Evolutionary conservation across 2,329 filamentous ascomycete genomes (phyloP), one percentile per base, ranked within the genome.

Genomic region (Fusarium hostae): DNA sequence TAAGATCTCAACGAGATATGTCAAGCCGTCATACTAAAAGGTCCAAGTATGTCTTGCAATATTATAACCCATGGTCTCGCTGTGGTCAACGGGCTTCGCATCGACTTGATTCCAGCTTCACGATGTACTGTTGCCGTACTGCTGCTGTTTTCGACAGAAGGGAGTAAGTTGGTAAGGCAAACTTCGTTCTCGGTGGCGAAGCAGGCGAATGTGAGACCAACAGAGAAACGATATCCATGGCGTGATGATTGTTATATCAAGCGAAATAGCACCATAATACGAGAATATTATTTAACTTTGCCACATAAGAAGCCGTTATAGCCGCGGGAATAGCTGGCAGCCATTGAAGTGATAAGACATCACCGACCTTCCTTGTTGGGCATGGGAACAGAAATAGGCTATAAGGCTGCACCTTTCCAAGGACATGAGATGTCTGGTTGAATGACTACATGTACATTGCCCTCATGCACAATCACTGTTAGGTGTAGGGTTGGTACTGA

Each of bases 291-390:
- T 4, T 37, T 16, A 3, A 5, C 24, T 26, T 57, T 50, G 41
- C 54, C 54, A 50, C 54, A 50, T 13, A 6, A 4, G 12, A 54
- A 41, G 50, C 50, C 24, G 35, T 22, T 39, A 56, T 47, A 47
- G 39, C 28, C 28, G 26, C 22, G 18, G 13, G n/a, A 24, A n/a
- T 30, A 37, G 8, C 26, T 10, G 13, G 4, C 9, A 28, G 12
- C 20, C 34, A 26, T 18, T 7, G 22, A 26, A 13, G 11, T 18
- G 45, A 32, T 40, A 40, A 39, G 44, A 26, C n/a, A 28, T 34
- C 10, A 11, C 34, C 18, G 26, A 40, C 56, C 56, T 59, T 59
- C 56, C 45, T 32, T 52, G 34, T 54, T 54, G n/a, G 45, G 56
- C 26, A 24, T 40, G 16, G 16, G 5, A 3, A 15, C 22, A 3